These are phyloP conservation scores for Symbiodinium natans DNA, from an alignment of 73 alveolate species.

Conservation along the genomic window DNA sequence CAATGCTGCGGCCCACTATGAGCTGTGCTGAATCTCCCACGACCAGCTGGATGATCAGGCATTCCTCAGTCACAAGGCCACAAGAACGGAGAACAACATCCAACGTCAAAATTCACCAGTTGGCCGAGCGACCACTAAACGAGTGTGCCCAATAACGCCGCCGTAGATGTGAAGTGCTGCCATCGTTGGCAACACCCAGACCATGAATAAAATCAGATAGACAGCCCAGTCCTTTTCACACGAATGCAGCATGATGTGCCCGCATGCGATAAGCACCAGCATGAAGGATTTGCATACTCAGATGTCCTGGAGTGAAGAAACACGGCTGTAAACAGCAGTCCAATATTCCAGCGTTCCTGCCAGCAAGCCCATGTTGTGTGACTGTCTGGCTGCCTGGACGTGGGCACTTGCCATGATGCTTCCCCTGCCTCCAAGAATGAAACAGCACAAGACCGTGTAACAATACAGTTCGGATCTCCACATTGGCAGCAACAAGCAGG, in stretches of 20 bases:
- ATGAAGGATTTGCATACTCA: not conserved
- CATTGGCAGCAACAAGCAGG: slow-evolving; percentile 41
- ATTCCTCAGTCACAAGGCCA: slow-evolving; percentile 3
- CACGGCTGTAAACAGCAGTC: not conserved
- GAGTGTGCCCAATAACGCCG: slow-evolving; percentile 19
- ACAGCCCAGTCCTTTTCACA: not conserved
- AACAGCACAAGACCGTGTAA: slow-evolving; percentile 2
- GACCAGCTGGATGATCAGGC: slow-evolving; percentile 66
- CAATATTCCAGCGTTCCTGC: not conserved
- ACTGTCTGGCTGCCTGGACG: too few relatives aligned
- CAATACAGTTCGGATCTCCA: slow-evolving; percentile 40
- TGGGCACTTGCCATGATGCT: not conserved
- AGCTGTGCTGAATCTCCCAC: slow-evolving; percentile 82
- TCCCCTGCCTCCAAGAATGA: slow-evolving; percentile 61
- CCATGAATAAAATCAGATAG: not conserved
- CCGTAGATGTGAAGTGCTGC: slow-evolving; percentile 45
- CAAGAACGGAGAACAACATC: not conserved
- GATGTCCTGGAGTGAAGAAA: not conserved
- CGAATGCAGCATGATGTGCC: not conserved
- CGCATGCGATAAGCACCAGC: not conserved
- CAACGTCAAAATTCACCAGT: too few relatives aligned
- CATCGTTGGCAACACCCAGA: slow-evolving; percentile 30
- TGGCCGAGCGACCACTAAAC: slow-evolving; percentile 13
- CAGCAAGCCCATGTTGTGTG: too few relatives aligned
- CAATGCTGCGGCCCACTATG: slow-evolving; percentile 66